A percentile compares a stretch with the other conserved stretches of the same genome.
These are phyloP conservation scores for Trichoderma virens DNA, from an alignment of 495 filamentous ascomycete species.

Conservation along the genomic window DNA sequence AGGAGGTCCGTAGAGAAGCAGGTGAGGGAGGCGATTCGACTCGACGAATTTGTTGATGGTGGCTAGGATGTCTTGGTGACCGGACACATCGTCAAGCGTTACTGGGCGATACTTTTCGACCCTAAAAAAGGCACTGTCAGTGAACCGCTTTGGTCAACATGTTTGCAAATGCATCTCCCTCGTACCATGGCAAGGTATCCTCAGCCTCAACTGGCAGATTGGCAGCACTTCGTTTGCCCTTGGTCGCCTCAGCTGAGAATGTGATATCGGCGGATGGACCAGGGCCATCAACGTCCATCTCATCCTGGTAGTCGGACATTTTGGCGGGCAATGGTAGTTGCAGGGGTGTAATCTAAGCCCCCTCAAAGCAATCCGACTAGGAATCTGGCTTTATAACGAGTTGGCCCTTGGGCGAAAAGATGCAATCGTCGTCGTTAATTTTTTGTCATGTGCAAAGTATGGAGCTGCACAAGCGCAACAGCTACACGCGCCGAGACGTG, in stretches of 20 bases:
- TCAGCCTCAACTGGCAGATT: constrained; percentile 91
- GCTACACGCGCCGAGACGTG: not conserved
- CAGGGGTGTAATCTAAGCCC: not conserved
- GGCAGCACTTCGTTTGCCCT: constrained; percentile 84
- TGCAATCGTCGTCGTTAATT: not conserved
- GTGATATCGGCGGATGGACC: constrained; percentile 47
- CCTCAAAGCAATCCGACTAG: not conserved
- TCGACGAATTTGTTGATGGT: constrained; percentile 98
- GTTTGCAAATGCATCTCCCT: not conserved
- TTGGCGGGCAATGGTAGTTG: constrained; percentile 8
- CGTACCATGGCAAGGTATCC: constrained; percentile 87
- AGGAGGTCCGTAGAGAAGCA: constrained; percentile 94
- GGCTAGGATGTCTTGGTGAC: constrained; percentile 94
- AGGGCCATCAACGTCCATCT: constrained; percentile 76
- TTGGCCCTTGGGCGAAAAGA: not conserved
- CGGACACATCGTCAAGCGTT: constrained; percentile 83
- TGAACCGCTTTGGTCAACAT: not conserved
- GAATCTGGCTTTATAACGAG: not conserved
- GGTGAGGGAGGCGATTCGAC: constrained; percentile 85
- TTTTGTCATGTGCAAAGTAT: not conserved
- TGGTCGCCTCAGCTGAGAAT: constrained; percentile 61
- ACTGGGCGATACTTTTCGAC: constrained; percentile 97
- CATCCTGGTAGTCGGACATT: constrained; percentile 91
- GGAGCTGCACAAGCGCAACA: not conserved
- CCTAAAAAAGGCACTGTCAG: constrained; percentile 39